Base-by-base conservation (phyloP, 257 asterid species). In the Apocynum venetum region DNA sequence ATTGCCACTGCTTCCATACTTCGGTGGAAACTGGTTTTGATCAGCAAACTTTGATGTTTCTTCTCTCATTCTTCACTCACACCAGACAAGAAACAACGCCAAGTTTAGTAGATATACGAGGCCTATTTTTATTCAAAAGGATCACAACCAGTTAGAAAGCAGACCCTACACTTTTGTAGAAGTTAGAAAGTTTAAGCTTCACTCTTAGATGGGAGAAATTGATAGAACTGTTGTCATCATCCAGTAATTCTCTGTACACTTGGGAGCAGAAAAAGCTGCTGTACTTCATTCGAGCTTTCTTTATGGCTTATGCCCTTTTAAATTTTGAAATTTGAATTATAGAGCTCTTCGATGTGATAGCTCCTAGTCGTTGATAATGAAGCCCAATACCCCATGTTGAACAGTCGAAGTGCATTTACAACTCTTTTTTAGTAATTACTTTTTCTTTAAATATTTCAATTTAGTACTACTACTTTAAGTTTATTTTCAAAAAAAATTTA, bases 41-140 rank as follows among this genome's bases (percentile, higher is more conserved):
- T 92, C 97, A 17, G 86, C 78, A 77, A 90, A 89, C 72, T 81
- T 91, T 5, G 94, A 79, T 48, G 91, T 88, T 78, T 89, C 96
- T 65, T 88, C 96, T 77, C 91, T 87, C 97, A 90, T 94, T 76
- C 6, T 84, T 61, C 79, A 80, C 68, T 40, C 43, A 46, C 41
- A 10, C 72, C 65, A 41, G 10, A 67, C 51, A 15, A 67, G 35
- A 67, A 66, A 63, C 8, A 66, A 63, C 8, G 15, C 67, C 5
- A 35, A 63, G 20, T 4, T 35, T 31, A 2, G 44, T 63, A 11
- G 6, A 31, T 38, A 12, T 63, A 5, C 7, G 0, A 11, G 15
- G 1, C 1, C 19, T 11, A 31, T 55, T 55, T 36, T 63, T 8
- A 55, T 13, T 25, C 40, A 35, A 13, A 65, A n/a, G 38, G 48